Evolutionary conservation across 148 eudicot species (phyloP), one percentile per base, ranked within the genome.

Genomic region (Cornus florida): DNA sequence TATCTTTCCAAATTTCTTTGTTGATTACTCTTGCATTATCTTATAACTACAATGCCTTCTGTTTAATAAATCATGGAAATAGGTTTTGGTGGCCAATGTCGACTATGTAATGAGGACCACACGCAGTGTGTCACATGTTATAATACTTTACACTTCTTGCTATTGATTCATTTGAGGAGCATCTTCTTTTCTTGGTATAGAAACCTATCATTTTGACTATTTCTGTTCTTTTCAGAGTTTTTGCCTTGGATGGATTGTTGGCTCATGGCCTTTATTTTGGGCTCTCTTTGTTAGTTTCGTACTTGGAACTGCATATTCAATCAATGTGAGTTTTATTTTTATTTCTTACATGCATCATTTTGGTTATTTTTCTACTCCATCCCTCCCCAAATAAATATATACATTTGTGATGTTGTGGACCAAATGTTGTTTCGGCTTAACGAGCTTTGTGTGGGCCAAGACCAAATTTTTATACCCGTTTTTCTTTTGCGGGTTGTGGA

Each of bases 301-400:
- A 56, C 95, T 95, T 77, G 99, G 99, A 70, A 95, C 99, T 79
- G 99, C 99, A 78, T 95, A 95, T 78, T 95, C 99, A 41, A 87
- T 93, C 67, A 84, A 95, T 82, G 99, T 95, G 82, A 93, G 99
- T 78, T 68, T 60, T 53, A 57, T 82, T 53, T 53, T 28, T 28
- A 28, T 28, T 28, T 28, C 28, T 14, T 53, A 53, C 68, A 38
- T 24, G 69, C 71, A 74, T 24, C 38, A 33, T 62, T 67, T 48
- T 59, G 74, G 31, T 64, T 33, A 67, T 53, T 75, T 71, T 7
- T 24, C 24, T 17, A n/a, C 50, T 43, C 38, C 48, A 43, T 43
- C 48, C 48, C 48, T 35, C 38, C 2, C 38, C 38, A 35, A 35
- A 35, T 35, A 35, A 2, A 35, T 35, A 35, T 35, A 35, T 28